phyloP scores from a whole-genome alignment of 2,329 filamentous ascomycete genomes.

The Claviceps humidiphila region DNA sequence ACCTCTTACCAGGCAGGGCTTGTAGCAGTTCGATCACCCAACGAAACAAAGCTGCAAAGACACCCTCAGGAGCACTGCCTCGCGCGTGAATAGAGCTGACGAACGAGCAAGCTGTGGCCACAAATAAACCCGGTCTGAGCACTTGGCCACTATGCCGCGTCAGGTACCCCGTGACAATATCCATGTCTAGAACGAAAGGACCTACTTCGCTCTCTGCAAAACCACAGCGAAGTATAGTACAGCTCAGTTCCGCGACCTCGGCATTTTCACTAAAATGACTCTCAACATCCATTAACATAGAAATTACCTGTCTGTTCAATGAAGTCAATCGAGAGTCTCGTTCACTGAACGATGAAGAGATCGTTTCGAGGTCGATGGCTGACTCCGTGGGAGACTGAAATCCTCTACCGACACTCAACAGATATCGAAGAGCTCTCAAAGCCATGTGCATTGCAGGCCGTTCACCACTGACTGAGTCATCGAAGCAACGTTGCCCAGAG shows the following conservation, averaged over 20 bases:
- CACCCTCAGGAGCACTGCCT: slow-evolving; percentile 29
- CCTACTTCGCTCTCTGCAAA: slow-evolving; percentile 64
- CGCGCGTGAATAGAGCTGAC: slow-evolving; percentile 43
- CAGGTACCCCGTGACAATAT: slow-evolving; percentile 54
- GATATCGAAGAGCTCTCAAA: slow-evolving; percentile 48
- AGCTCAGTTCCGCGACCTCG: slow-evolving; percentile 60
- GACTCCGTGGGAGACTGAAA: slow-evolving; percentile 55
- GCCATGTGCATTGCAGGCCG: slow-evolving; percentile 33
- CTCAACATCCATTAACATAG: slow-evolving; percentile 34
- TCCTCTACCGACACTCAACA: slow-evolving; percentile 58
- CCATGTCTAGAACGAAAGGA: slow-evolving; percentile 61
- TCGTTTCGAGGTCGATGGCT: slow-evolving; percentile 52
- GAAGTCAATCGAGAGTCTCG: slow-evolving; percentile 11
- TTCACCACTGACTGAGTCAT: slow-evolving; percentile 28
- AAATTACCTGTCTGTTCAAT: slow-evolving; percentile 34
- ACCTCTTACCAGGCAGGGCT: slow-evolving; percentile 39
- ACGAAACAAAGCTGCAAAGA: slow-evolving; percentile 39
- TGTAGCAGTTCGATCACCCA: slow-evolving; percentile 52
- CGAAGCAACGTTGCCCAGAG: slow-evolving; percentile 13
- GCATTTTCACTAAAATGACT: slow-evolving; percentile 42
- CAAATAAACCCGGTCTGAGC: slow-evolving; percentile 53
- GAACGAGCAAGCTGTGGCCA: slow-evolving; percentile 61
- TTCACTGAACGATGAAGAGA: slow-evolving; percentile 11
- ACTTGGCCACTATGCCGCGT: slow-evolving; percentile 44
- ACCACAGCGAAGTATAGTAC: slow-evolving; percentile 57